Conservation (phyloP, 2,329 filamentous ascomycete genomes). For the Fusarium bactridioides region DNA sequence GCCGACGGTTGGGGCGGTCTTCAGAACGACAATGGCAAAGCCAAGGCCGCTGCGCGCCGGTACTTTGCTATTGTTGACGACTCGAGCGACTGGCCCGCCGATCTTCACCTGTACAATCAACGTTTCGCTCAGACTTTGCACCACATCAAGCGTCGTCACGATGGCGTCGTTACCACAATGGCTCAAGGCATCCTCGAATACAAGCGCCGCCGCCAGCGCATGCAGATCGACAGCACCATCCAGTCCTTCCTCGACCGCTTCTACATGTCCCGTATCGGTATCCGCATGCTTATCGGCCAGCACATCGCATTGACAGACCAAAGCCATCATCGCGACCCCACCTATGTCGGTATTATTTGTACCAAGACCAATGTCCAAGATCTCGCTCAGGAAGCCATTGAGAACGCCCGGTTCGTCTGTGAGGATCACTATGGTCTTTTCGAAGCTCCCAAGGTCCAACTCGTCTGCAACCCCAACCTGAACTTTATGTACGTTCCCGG, state of each 20-base stretch:
- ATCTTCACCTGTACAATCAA: conserved; percentile 93
- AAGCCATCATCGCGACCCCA: conserved; percentile 85
- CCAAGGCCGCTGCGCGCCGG: conserved; percentile 60
- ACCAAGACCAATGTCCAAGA: conserved; percentile 97
- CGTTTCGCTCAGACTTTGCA: conserved; percentile 88
- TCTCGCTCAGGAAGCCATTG: conserved; percentile 94
- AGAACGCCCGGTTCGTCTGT: conserved; percentile 98
- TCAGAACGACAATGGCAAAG: conserved; percentile 54
- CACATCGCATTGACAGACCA: conserved; percentile 98
- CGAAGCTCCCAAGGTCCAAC: conserved; percentile 93
- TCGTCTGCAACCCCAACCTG: conserved; percentile 92
- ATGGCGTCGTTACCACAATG: conserved; percentile 97
- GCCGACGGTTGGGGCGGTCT: conserved; percentile 68
- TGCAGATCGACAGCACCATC: conserved; percentile 98
- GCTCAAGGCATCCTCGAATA: conserved; percentile 98
- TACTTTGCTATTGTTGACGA: conserved; percentile 96
- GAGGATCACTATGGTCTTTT: conserved; percentile 98
- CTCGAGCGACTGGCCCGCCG: conserved; percentile 87
- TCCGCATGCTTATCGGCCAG: conserved; percentile 98
- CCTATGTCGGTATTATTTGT: conserved; percentile 98
- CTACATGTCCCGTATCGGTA: conserved; percentile 99
- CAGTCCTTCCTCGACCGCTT: conserved; percentile 98
- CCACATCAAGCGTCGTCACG: conserved; percentile 94
- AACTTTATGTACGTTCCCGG: conserved; percentile 99
- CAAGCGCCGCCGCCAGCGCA: conserved; percentile 93